Evolutionary conservation across 805 yeast species (phyloP).

Genomic region (Suhomyces canberraensis): DNA sequence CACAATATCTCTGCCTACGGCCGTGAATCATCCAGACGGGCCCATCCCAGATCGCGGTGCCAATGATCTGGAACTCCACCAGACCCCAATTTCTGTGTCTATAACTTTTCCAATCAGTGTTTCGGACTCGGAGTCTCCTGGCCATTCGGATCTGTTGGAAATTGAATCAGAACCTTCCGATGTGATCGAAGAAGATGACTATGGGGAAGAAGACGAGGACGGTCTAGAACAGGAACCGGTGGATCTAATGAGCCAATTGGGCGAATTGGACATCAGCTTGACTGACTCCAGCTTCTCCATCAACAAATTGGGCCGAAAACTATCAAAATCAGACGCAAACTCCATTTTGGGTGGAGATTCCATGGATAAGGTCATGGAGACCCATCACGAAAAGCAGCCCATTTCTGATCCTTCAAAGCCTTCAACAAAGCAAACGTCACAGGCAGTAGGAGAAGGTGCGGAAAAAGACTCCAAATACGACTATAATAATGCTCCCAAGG

Average conservation of each 20-base stretch:
- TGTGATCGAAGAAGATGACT: constrained; percentile 6
- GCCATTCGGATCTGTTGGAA: constrained; percentile 1
- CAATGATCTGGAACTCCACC: too few species aligned
- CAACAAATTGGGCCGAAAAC: constrained; percentile 4
- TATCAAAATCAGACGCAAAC: constrained; percentile 35
- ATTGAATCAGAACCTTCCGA: constrained; percentile 1
- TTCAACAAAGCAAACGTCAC: constrained; percentile 12
- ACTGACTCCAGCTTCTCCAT: not conserved
- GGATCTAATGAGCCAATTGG: constrained; percentile 1
- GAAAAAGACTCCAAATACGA: constrained; percentile 8
- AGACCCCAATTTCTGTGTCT: too few species aligned
- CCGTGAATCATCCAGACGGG: too few species aligned
- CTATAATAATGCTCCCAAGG: constrained; percentile 27
- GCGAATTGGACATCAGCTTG: not conserved
- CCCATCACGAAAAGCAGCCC: constrained; percentile 11
- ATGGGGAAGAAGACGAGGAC: constrained; percentile 9
- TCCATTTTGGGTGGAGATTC: constrained; percentile 52
- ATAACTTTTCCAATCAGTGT: too few species aligned
- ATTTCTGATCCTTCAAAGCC: constrained; percentile 14
- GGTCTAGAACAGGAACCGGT: constrained; percentile 6
- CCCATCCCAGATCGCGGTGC: too few species aligned
- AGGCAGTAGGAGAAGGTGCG: constrained; percentile 34
- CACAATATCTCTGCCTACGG: too few species aligned
- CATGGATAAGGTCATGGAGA: constrained; percentile 13
- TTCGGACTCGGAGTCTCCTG: too few species aligned